Evolutionary conservation across 2,329 filamentous ascomycete species (phyloP), one percentile per base, ranked within the genome.

Genomic region (Diaporthe sp.): DNA sequence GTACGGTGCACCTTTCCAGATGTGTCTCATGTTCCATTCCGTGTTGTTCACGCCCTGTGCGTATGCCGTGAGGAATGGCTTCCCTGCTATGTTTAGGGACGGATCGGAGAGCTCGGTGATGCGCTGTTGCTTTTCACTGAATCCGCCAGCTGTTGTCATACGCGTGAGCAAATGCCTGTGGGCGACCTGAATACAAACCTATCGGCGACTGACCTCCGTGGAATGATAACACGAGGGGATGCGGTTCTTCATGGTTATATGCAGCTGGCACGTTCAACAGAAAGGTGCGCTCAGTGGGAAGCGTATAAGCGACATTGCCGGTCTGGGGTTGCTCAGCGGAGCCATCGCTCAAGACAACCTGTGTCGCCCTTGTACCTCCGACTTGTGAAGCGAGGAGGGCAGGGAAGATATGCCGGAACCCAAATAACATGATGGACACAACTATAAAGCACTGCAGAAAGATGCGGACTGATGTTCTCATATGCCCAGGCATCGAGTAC

Each of bases 1-100:
- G 40, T 79, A 79, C 0, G 78, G 78, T 10, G 79, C 78, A 6
- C 78, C 78, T 72, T 79, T 78, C 78, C 78, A 79, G 19, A 77
- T 77, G 45, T 78, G 75, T n/a, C 54, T 77, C 78, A 77, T 78
- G n/a, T 74, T 55, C 77, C 74, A 77, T 28, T 78, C 77, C 0
- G 77, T 78, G 54, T 79, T 79, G 52, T 78, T 79, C 5, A 79
- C 77, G 13, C 77, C 78, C 54, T 79, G 78, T 22, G 76, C 76
- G 71, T 80, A 80, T 19, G 74, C 78, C 4, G 77, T 77, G 7
- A 79, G 72, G 64, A 80, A 80, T 8, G 79, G 78, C 54, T 74
- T 79, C 9, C 78, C 78, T 9, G 76, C 75, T 33, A 80, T 79
- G 22, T 67, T 76, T 38, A 79, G 70, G 22, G 77, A 75, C 30